Evolutionary conservation across 73 alveolate species (phyloP).

Genomic region (Paramecium tetraurelia): DNA sequence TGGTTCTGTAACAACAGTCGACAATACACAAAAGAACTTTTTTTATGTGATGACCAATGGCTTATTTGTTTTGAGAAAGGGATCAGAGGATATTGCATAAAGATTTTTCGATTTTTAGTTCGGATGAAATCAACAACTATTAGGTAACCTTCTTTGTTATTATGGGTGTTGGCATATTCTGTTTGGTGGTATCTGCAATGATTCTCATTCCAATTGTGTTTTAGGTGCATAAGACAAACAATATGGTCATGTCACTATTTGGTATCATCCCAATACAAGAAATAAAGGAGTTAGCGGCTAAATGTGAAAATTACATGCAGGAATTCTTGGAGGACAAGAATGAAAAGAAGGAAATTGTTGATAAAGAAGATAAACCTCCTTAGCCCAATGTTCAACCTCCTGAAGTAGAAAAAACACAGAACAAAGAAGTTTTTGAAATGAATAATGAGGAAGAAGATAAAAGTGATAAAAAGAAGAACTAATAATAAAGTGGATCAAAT

Average conservation of each 20-base stretch:
- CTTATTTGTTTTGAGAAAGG: conserved; percentile 49
- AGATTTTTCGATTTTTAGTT: conserved; percentile 45
- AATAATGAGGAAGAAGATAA: conserved; percentile 26
- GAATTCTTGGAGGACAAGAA: conserved; percentile 55
- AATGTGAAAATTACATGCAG: conserved; percentile 56
- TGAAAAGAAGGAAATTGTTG: conserved; percentile 30
- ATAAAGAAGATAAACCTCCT: neutral
- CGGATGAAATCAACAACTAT: neutral
- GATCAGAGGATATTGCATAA: conserved; percentile 47
- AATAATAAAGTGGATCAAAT: neutral
- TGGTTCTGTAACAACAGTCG: neutral
- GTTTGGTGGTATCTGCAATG: conserved; percentile 41
- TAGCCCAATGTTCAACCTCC: neutral
- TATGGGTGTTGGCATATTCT: conserved; percentile 56
- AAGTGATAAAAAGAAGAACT: neutral
- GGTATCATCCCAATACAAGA: conserved; percentile 58
- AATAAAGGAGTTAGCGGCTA: conserved; percentile 53
- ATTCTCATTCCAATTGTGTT: conserved; percentile 55
- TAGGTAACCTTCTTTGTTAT: conserved; percentile 30
- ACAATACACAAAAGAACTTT: conserved; percentile 32
- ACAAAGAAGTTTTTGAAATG: conserved; percentile 30
- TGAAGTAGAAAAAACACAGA: neutral
- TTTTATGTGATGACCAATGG: conserved; percentile 55
- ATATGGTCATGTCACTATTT: conserved; percentile 57
- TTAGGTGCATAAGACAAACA: conserved; percentile 56